Conservation (phyloP, 352 stramenopile genomes). For the Globisporangium alternatum region DNA sequence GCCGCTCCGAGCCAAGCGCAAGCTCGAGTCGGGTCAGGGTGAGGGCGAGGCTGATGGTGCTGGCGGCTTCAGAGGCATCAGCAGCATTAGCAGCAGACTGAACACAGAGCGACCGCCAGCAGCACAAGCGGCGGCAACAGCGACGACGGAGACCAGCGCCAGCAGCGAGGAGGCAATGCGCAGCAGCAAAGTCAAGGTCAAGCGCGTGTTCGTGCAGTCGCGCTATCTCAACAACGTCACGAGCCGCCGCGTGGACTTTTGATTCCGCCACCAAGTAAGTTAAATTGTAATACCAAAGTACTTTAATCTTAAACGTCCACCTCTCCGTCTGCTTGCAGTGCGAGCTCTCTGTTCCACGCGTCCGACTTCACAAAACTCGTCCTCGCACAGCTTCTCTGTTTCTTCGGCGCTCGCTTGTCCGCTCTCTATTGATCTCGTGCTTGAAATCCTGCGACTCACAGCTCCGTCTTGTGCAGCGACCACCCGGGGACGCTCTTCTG, state of each 20-base stretch:
- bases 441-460: constrained; percentile 21
- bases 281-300: constrained; percentile 13
- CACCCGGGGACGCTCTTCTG: constrained; percentile 76
- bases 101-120: constrained; percentile 5
- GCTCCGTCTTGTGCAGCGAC: constrained; percentile 57
- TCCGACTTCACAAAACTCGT: not conserved
- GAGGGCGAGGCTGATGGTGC: not conserved
- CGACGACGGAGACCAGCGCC: not conserved
- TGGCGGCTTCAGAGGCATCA: not conserved
- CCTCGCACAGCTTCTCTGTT: not conserved
- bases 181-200: constrained; percentile 20
- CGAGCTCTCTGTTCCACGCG: not conserved
- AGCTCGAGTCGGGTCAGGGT: constrained; percentile 8
- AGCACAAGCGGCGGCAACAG: constrained; percentile 1
- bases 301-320: constrained; percentile 5
- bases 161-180: constrained; percentile 4
- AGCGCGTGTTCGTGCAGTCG: constrained; percentile 45
- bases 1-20: constrained; percentile 15
- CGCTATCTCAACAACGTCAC: constrained; percentile 40
- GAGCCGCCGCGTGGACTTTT: constrained; percentile 14
- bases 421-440: not conserved
- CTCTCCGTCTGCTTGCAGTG: not conserved
- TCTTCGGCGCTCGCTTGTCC: not conserved
- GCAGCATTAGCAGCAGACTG: constrained; percentile 7
- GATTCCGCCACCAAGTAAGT: not conserved